Evolutionary conservation across 257 asterid genomes (phyloP).

Genomic region (Solanum gracilifrons): DNA sequence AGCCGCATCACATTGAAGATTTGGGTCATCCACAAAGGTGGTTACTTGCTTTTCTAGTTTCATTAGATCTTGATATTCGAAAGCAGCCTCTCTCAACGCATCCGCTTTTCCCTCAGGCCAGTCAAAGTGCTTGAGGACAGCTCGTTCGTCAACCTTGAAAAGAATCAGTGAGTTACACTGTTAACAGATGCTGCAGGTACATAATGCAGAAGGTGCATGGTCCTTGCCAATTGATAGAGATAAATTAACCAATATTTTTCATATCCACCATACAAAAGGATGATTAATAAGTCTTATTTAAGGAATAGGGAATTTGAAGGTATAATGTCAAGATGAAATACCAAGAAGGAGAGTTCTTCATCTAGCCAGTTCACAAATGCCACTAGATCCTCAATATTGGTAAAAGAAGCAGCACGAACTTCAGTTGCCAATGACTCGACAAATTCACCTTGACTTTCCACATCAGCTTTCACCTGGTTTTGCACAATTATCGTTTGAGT

Average conservation of each 20-base stretch:
- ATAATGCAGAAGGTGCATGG: neutral
- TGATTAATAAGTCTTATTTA: neutral
- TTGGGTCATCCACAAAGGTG: slow-evolving; percentile 64
- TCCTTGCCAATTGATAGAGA: neutral
- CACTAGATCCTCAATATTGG: slow-evolving; percentile 63
- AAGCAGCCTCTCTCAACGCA: slow-evolving; percentile 87
- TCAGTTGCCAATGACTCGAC: slow-evolving; percentile 84
- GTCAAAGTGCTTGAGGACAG: slow-evolving; percentile 89
- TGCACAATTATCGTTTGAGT: slow-evolving; percentile 1
- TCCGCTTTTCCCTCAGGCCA: slow-evolving; percentile 99
- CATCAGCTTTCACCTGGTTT: slow-evolving; percentile 94
- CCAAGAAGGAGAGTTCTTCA: slow-evolving; percentile 87
- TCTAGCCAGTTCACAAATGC: slow-evolving; percentile 94
- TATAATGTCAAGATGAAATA: slow-evolving; percentile 15
- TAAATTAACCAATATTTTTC: neutral
- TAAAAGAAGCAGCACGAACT: slow-evolving; percentile 73
- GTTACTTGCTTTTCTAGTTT: slow-evolving; percentile 81
- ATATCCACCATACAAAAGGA: neutral
- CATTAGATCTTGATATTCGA: slow-evolving; percentile 82
- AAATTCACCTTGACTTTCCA: slow-evolving; percentile 92
- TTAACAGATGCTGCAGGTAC: neutral
- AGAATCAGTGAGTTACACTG: neutral
- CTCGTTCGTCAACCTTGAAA: slow-evolving; percentile 90
- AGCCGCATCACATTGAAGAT: slow-evolving; percentile 80
- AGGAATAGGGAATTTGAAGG: neutral